Evolutionary conservation across 805 yeast species (phyloP), one percentile per base, ranked within the genome.

Genomic region (Pichia gijzeniarum): DNA sequence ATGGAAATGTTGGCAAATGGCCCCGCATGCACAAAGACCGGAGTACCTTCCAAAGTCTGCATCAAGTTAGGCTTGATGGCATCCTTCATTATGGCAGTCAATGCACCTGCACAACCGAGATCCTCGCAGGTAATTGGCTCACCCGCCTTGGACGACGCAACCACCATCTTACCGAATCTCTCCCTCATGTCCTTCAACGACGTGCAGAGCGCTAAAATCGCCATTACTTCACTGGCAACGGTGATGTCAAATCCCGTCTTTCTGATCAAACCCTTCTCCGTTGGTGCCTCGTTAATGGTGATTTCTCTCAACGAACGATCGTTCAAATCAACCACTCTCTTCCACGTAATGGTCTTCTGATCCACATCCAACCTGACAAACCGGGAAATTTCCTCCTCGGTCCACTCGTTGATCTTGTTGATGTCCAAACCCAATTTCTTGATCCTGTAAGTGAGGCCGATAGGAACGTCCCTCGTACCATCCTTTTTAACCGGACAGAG

Each of bases 1-100:
- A 91, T 91, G 30, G 96, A 86, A 53, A 91, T 91, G 69, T 91
- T 91, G 54, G 98, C 98, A 65, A 91, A 91, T 25, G 98, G 98
- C 52, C 98, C 98, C 35, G 97, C 97, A 63, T 91, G 98, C 17
- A 91, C 96, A 60, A 91, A 80, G 21, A 91, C 98, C 5, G 98
- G 98, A 7, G 97, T 90, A 49, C 98, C 98, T 69, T 91, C 97
- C 50, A 91, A 75, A 41, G 97, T 87, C 69, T 91, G 98, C 98
- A 91, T 91, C 63, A 91, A 68, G 63, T 87, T 91, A 54, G 98
- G 98, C 71, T 90, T 91, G 63, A 91, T 82, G 20, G 98, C 96
- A 62, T 91, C 98, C 70, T 89, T 91, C 74, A 91, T 72, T 59
- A 91, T 74, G 12, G 98, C 97, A 41, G 97, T 84, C 51, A 91